Base-by-base conservation (phyloP, 306 rosid species). In the Carpinus fangiana region DNA sequence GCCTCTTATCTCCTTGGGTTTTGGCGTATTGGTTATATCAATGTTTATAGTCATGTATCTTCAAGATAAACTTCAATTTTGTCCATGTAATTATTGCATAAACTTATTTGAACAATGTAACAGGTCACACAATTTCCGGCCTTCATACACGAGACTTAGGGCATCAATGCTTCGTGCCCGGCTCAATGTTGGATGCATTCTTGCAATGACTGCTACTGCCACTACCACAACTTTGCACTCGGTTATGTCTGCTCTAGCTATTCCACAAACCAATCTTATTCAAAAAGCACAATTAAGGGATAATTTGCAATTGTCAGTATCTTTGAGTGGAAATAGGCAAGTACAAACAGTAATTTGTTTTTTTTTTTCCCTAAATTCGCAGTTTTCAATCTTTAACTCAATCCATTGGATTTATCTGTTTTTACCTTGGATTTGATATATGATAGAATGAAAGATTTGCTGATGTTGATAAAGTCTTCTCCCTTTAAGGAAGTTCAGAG, bases 171-270 rank as follows among this genome's bases (percentile, higher is more conserved):
- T 95, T 84, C 83, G 26, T 70, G 84, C 82, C 36, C 87, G 78
- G 83, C 93, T 94, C 60, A 87, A 89, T 53, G 88, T 88, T 70
- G 79, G 88, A 61, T 87, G 92, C 80, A 76, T 95, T 80, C 98
- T 95, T 53, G 98, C 98, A 13, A 92, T 88, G 97, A 95, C 98
- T 76, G 98, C 98, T 55, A 95, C 98, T 14, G 98, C 98, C 77
- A 92, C 97, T 72, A 77, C 91, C 83, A 83, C 87, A 74, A 95
- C 98, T 70, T 85, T 95, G 88, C 84, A 87, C 73, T 83, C 93
- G 51, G 80, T 92, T 74, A 90, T 92, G 93, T 86, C 93, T 75
- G 95, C 97, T 64, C 84, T 95, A 64, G 97, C 91, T 77, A 92
- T 95, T 76, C 95, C 95, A 72, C 13, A 21, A 36, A 73, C 90